Conservation (phyloP, 1,139 yeast genomes). For the Zygoascus hellenicus region DNA sequence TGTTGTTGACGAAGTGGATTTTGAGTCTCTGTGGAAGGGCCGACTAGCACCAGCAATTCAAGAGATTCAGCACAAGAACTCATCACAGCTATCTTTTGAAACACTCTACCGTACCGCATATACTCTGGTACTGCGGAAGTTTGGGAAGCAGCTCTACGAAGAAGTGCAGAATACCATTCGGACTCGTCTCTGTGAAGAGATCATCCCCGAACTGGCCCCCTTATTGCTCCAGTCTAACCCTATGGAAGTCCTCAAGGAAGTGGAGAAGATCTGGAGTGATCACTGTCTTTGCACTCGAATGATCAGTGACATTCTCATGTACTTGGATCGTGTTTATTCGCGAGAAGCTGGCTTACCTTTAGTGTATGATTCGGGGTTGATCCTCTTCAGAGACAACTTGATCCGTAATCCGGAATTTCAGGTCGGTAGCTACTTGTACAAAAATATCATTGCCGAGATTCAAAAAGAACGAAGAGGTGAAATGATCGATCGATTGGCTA, state of each 20-base stretch:
- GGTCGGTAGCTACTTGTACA: constrained; percentile 48
- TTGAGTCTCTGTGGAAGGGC: constrained; percentile 60
- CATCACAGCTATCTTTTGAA: constrained; percentile 74
- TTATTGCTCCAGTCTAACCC: constrained; percentile 14
- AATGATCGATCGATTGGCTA: constrained; percentile 53
- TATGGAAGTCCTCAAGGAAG: constrained; percentile 39
- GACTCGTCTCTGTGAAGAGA: constrained; percentile 42
- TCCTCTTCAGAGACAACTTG: constrained; percentile 47
- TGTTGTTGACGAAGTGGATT: constrained; percentile 41
- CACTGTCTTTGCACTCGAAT: constrained; percentile 71
- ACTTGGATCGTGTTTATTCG: constrained; percentile 77
- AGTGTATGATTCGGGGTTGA: constrained; percentile 71
- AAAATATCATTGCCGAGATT: constrained; percentile 52
- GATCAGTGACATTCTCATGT: constrained; percentile 83
- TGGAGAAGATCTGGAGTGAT: constrained; percentile 63
- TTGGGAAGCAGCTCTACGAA: constrained; percentile 64
- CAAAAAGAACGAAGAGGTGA: constrained; percentile 55
- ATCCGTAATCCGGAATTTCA: constrained; percentile 41
- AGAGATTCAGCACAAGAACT: constrained; percentile 70
- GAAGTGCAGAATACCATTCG: constrained; percentile 50
- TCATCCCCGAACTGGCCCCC: constrained; percentile 22
- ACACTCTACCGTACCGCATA: constrained; percentile 80
- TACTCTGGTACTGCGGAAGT: constrained; percentile 66
- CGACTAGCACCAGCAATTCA: constrained; percentile 66
- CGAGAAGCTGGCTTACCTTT: constrained; percentile 62